phyloP scores from a whole-genome alignment of 2,329 filamentous ascomycete genomes.

The Rachicladosporium sp. region DNA sequence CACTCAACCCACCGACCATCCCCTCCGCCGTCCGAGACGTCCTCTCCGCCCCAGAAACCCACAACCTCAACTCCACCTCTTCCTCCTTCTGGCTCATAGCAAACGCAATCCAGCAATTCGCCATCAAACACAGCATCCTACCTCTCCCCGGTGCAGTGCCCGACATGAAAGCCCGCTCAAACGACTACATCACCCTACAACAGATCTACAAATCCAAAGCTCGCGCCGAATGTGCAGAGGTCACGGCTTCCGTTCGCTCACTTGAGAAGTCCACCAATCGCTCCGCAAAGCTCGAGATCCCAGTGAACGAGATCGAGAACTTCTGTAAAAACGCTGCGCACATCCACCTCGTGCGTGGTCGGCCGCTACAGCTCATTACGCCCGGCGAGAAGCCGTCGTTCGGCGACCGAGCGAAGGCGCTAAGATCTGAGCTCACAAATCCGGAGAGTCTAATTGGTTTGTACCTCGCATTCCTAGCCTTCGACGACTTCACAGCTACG shows the following conservation, averaged over 20 bases:
- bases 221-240: constrained; percentile 62
- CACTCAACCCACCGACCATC: constrained; percentile 57
- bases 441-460: constrained; percentile 35
- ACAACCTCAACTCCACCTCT: constrained; percentile 32
- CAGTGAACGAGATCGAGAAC: constrained; percentile 65
- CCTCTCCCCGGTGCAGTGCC: constrained; percentile 80
- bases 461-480: constrained; percentile 40
- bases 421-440: constrained; percentile 29
- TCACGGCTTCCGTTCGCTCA: constrained; percentile 51
- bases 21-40: constrained; percentile 62
- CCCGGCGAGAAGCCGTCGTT: constrained; percentile 24
- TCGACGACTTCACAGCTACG: constrained; percentile 33
- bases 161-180: constrained; percentile 94
- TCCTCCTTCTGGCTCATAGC: constrained; percentile 83
- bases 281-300: constrained; percentile 33
- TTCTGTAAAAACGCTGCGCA: constrained; percentile 95
- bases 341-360: constrained; percentile 70
- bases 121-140: constrained; percentile 57
- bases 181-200: constrained; percentile 79
- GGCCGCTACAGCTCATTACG: constrained; percentile 38
- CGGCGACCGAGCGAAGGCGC: constrained; percentile 36
- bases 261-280: constrained; percentile 39
- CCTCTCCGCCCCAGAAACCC: constrained; percentile 56
- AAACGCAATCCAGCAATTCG: constrained; percentile 65
- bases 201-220: constrained; percentile 89